Evolutionary conservation across 1,139 yeast species (phyloP).

Genomic region (Candida sanyaensis): DNA sequence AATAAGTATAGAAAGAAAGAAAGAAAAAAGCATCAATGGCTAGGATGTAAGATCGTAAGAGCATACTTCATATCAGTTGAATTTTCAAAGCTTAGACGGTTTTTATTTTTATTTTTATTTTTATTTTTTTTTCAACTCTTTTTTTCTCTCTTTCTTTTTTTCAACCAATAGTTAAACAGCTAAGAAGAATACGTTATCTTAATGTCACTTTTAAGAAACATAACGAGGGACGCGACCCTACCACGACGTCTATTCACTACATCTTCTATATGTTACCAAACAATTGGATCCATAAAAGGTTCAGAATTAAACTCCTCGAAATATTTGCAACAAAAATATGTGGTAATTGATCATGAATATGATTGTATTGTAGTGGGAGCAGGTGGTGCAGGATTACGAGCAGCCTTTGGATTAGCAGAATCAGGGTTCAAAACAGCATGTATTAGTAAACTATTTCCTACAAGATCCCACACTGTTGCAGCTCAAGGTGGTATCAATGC

Average conservation of each 20-base stretch:
- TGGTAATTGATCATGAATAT: conserved; percentile 93
- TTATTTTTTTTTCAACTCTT: neutral
- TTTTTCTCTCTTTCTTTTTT: neutral
- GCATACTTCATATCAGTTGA: too few relatives aligned
- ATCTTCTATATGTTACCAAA: conserved; percentile 21
- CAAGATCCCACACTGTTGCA: conserved; percentile 98
- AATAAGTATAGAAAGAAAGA: too few relatives aligned
- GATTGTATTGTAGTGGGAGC: conserved; percentile 98
- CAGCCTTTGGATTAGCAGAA: conserved; percentile 95
- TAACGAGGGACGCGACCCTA: neutral
- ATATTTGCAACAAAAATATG: conserved; percentile 72
- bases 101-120: too few relatives aligned
- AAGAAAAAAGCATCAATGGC: too few relatives aligned
- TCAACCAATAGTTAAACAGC: neutral
- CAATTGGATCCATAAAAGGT: conserved; percentile 51
- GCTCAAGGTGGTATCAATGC: conserved; percentile 99
- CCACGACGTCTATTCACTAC: conserved; percentile 5
- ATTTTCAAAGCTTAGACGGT: neutral
- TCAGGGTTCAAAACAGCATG: conserved; percentile 98
- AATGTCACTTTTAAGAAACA: neutral
- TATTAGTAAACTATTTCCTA: conserved; percentile 94
- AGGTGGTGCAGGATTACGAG: conserved; percentile 98
- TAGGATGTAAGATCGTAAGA: too few relatives aligned
- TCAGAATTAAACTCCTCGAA: conserved; percentile 46
- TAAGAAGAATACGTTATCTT: neutral